Percentiles rank a stretch among this genome's conserved stretches.
Conservation (phyloP, 148 eudicot species). For the Limonium bicolor region DNA sequence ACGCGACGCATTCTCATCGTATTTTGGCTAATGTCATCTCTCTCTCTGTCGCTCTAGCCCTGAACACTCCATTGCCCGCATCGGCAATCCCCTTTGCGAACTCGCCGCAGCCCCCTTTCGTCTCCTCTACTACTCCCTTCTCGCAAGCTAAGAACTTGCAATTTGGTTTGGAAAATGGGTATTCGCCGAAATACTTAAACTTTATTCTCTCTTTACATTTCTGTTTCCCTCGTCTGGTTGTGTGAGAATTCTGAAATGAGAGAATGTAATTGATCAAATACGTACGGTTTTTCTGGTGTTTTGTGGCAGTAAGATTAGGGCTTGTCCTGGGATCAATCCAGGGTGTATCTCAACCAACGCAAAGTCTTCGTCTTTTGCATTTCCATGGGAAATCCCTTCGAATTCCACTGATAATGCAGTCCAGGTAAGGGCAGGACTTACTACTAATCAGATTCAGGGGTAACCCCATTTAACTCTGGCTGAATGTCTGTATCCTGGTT, state of each 20-base stretch:
- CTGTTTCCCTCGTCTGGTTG: neutral
- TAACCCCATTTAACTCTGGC: too few relatives aligned
- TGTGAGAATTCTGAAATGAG: neutral
- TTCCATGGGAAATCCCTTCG: slow-evolving; percentile 71
- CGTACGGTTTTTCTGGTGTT: neutral
- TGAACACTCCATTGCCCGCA: slow-evolving; percentile 47
- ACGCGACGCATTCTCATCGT: slow-evolving; percentile 6
- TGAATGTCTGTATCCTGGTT: too few relatives aligned
- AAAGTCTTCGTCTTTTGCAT: slow-evolving; percentile 48
- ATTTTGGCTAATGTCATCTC: slow-evolving; percentile 32
- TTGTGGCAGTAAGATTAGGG: slow-evolving; percentile 59
- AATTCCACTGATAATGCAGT: slow-evolving; percentile 38
- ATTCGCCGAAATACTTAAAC: too few relatives aligned
- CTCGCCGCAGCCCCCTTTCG: slow-evolving; percentile 18
- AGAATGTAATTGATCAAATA: neutral
- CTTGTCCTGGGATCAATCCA: slow-evolving; percentile 85
- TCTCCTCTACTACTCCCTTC: slow-evolving; percentile 70
- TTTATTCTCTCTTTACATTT: too few relatives aligned
- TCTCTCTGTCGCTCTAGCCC: slow-evolving; percentile 38
- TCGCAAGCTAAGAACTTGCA: slow-evolving; percentile 81
- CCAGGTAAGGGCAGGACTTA: slow-evolving; percentile 53
- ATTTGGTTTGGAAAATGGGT: slow-evolving; percentile 82
- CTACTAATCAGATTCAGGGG: too few relatives aligned
- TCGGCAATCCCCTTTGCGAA: slow-evolving; percentile 49
- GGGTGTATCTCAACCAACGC: slow-evolving; percentile 84